phyloP scores from a whole-genome alignment of 805 yeast genomes.

The Sugiyamaella americana region DNA sequence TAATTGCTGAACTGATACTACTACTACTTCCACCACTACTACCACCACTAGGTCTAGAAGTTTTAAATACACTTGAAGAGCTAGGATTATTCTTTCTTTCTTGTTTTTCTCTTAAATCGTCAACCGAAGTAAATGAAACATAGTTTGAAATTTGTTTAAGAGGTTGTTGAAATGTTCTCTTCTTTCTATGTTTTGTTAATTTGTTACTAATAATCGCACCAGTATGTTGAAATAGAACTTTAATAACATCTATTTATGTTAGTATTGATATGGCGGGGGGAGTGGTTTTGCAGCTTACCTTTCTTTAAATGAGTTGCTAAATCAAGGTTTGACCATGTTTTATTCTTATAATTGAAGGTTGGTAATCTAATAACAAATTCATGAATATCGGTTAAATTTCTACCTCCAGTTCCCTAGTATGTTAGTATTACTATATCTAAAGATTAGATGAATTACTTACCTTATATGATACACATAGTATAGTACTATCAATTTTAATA shows the following conservation, averaged over 20 bases:
- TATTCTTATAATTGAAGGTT: constrained; percentile 47
- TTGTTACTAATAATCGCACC: constrained; percentile 80
- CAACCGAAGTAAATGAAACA: constrained; percentile 29
- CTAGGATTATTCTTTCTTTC: not conserved
- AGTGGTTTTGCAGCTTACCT: constrained; percentile 28
- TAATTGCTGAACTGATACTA: not conserved
- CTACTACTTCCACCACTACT: too few species aligned
- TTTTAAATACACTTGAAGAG: not conserved
- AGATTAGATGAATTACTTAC: constrained; percentile 15
- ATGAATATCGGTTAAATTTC: constrained; percentile 69
- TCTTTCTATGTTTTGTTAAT: constrained; percentile 37
- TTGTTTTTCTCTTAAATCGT: constrained; percentile 15
- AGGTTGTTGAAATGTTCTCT: constrained; percentile 15
- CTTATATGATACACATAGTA: constrained; percentile 65
- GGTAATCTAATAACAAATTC: constrained; percentile 67
- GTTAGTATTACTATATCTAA: not conserved
- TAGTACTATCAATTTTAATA: constrained; percentile 45
- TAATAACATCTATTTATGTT: constrained; percentile 29
- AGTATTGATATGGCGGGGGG: too few species aligned
- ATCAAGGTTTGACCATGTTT: constrained; percentile 70
- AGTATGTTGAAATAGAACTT: constrained; percentile 40
- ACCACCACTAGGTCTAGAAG: not conserved
- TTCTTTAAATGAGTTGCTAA: constrained; percentile 56
- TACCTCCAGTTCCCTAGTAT: constrained; percentile 53
- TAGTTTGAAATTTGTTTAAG: constrained; percentile 33